Base-by-base conservation (phyloP, 441 rosid species). In the Theobroma grandiflorum region DNA sequence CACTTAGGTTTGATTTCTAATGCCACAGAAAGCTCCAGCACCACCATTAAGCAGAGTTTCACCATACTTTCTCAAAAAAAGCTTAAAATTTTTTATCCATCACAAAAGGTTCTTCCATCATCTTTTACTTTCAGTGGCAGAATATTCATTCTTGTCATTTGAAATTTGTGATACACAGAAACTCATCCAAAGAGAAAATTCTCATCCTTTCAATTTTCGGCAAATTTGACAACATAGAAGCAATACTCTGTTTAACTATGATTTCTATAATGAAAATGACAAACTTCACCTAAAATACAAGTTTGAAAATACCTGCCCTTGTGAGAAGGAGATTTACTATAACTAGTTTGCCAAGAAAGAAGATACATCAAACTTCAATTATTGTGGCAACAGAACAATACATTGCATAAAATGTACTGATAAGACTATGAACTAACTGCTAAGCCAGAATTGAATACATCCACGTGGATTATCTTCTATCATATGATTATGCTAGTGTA, bases 361-460 rank as follows among this genome's bases (percentile, higher is more conserved):
- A 26, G 35, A 47, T 47, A 71, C 43, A 31, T 49, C 37, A 71
- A 50, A 50, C 3, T 33, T n/a, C 43, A 49, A 16, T 31, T 49
- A 35, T 37, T 15, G 49, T 1, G 11, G 43, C 8, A 50, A 50
- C 15, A 50, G 43, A 71, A 11, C 11, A 20, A 22, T 10, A 45
- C 37, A 68, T 15, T 37, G 43, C 40, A 12, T 6, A 33, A 71
- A 4, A 71, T 33, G 26, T 9, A 33, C 22, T 0, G 1, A 70
- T 22, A 45, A 20, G 3, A 12, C 14, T 11, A 68, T 11, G 8
- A 2, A 43, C 10, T 2, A 18, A 69, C 55, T 22, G 75, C 61
- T 72, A 72, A 22, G 45, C 42, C 45, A 52, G 75, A 52, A 52
- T 52, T 70, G 6, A 31, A 18, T 72, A 72, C 63, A 37, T 53